Base-by-base conservation (phyloP, 2,329 filamentous ascomycete genomes). In the Aspergillus sp. region DNA sequence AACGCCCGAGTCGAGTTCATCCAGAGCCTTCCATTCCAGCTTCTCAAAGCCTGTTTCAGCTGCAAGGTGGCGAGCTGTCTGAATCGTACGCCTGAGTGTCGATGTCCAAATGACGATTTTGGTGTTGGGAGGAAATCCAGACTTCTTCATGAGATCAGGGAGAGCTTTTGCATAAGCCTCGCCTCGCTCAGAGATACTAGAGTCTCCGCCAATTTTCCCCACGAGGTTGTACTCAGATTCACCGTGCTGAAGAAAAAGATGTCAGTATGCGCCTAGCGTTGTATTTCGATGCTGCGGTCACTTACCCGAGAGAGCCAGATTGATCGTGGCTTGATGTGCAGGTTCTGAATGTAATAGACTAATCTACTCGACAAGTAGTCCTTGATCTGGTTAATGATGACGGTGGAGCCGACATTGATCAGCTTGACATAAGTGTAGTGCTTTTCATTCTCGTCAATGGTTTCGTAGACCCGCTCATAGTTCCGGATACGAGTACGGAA, bases 331-430 rank as follows among this genome's bases (percentile, higher is more conserved):
- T 91, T 91, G 67, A 98, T 98, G 71, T 98, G 93, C 35, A 98
- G 77, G 65, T 97, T 98, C 83, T 97, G 96, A 48, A 97, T 81
- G 66, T 96, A 98, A 70, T 98, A 98, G 41, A 98, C 91, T 40
- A 98, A 84, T 48, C 93, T 84, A 66, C 88, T 95, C 66, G 96
- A 93, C 29, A 98, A 77, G 63, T 98, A 98, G 69, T 98, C 93
- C 64, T 89, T 85, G 61, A 98, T 95, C 63, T 86, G 84, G 72
- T 97, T 98, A 78, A 98, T 97, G 62, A 97, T 93, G 63, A 97
- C 90, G 62, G 94, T 88, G 57, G 88, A 88, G 49, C 93, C 90
- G 8, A 97, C 88, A 62, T 98, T 85, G 77, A 97, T 94, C 63
- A 98, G 85, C 72, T 98, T 97, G 64, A 97, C 85, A 64, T 96